These are phyloP conservation scores for Eucalyptus coolabah DNA, from an alignment of 345 rosid species.

Conservation along the genomic window DNA sequence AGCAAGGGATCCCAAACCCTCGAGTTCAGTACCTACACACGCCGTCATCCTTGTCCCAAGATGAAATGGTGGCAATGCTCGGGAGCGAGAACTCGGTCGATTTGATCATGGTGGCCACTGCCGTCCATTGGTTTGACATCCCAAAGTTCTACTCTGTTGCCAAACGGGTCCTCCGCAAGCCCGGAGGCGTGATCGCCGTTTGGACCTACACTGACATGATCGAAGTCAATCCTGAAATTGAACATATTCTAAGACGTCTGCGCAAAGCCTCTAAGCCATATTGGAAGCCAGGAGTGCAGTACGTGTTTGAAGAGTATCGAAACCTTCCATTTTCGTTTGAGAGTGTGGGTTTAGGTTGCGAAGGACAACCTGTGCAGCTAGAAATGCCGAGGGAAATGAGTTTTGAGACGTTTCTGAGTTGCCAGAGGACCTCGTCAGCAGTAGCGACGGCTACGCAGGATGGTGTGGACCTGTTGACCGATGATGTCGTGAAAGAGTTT, in stretches of 20 bases:
- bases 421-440: constrained; percentile 10
- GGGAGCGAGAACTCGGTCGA: constrained; percentile 50
- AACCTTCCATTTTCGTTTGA: constrained; percentile 56
- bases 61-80: constrained; percentile 21
- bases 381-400: constrained; percentile 32
- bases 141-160: constrained; percentile 21
- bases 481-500: constrained; percentile 28
- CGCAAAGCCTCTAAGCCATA: constrained; percentile 26
- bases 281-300: constrained; percentile 17
- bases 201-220: constrained; percentile 39
- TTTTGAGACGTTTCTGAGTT: constrained; percentile 24
- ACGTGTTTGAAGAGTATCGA: constrained; percentile 25
- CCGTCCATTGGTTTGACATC: constrained; percentile 63
- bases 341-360: constrained; percentile 39
- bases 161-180: constrained; percentile 40
- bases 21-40: constrained; percentile 35
- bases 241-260: constrained; percentile 18
- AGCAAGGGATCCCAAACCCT: constrained; percentile 28
- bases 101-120: constrained; percentile 42
- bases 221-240: constrained; percentile 37
- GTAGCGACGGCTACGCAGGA: constrained; percentile 25
- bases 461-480: constrained; percentile 53
- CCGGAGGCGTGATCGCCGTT: constrained; percentile 50
- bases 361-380: constrained; percentile 37
- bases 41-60: constrained; percentile 33